Conservation (phyloP, 73 alveolate genomes). For the Paramecium sexaurelia region DNA sequence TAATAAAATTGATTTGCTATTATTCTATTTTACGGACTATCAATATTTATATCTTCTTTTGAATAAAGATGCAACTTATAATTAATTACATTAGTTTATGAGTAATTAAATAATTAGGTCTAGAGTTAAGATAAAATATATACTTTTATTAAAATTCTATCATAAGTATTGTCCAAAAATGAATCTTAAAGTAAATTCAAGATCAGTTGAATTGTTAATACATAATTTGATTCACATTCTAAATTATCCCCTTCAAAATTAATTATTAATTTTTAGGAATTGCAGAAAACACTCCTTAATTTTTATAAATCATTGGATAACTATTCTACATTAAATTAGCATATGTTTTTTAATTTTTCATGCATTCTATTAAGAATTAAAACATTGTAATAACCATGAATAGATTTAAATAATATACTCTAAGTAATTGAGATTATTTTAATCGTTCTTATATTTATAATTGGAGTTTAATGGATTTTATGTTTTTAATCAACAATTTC, state of each 20-base stretch:
- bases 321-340: not conserved
- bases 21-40: not conserved
- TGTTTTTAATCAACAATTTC: not conserved
- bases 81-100: not conserved
- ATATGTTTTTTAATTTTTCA: not conserved
- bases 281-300: not conserved
- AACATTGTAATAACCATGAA: not conserved
- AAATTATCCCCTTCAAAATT: not conserved
- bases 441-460: not conserved
- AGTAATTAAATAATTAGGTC: not conserved
- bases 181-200: not conserved
- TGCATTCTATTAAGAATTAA: not conserved
- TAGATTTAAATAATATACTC: not conserved
- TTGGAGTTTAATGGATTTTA: not conserved
- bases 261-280: not conserved
- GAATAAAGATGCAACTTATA: not conserved
- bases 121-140: not conserved
- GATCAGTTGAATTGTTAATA: not conserved
- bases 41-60: not conserved
- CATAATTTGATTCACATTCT: not conserved
- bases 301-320: not conserved
- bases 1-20: not conserved
- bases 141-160: not conserved
- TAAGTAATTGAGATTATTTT: not conserved
- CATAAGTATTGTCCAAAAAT: not conserved